phyloP scores from a whole-genome alignment of 805 yeast genomes.

The Cyberlindnera euphorbiiphila region DNA sequence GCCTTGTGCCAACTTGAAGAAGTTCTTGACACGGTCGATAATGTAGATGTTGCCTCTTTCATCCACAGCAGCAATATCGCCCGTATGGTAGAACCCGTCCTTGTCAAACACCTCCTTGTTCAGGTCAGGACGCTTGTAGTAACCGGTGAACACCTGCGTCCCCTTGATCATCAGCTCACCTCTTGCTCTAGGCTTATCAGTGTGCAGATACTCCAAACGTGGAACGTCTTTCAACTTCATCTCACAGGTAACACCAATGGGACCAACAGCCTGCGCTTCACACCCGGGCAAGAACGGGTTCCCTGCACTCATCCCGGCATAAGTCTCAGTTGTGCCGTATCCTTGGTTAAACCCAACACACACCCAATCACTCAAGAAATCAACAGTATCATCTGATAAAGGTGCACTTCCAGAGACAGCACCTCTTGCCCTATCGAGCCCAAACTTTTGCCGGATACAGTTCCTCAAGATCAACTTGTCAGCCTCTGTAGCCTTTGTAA shows the following conservation, averaged over 20 bases:
- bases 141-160: constrained; percentile 48
- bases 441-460: constrained; percentile 29
- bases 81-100: constrained; percentile 55
- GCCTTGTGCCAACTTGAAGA: constrained; percentile 51
- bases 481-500: constrained; percentile 18
- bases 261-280: constrained; percentile 32
- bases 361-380: constrained; percentile 50
- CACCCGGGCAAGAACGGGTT: constrained; percentile 20
- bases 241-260: constrained; percentile 42
- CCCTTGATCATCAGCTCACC: constrained; percentile 56
- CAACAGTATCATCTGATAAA: constrained; percentile 48
- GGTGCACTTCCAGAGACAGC: constrained; percentile 56
- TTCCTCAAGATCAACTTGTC: constrained; percentile 32
- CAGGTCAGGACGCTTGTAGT: constrained; percentile 46
- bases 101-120: constrained; percentile 41
- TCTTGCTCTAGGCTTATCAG: constrained; percentile 23
- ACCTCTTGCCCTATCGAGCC: constrained; percentile 34
- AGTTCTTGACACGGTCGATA: constrained; percentile 53
- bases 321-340: constrained; percentile 53
- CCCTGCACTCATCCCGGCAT: constrained; percentile 40
- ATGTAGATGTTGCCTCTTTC: constrained; percentile 44
- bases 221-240: constrained; percentile 46
- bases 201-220: constrained; percentile 35
- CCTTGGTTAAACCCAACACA: constrained; percentile 44
- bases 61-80: constrained; percentile 50